Percentiles rank a stretch among this genome's conserved stretches.
phyloP scores from a whole-genome alignment of 31 red algal genomes.

The Asparagopsis taxiformis region DNA sequence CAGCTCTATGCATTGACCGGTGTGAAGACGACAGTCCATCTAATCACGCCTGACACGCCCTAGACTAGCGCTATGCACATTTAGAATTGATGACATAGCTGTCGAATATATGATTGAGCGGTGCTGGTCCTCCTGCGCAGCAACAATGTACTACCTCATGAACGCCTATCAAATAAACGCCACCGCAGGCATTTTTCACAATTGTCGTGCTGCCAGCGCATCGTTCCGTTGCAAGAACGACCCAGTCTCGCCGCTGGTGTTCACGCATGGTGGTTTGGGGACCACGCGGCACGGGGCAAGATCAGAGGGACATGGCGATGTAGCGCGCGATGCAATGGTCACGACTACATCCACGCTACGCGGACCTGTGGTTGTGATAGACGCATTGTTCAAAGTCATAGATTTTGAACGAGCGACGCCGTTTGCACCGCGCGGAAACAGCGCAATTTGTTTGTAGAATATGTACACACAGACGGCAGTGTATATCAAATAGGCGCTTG shows the following conservation, averaged over 20 bases:
- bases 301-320: background rate
- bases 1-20: conserved; percentile 16
- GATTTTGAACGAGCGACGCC: background rate
- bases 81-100: too few relatives aligned
- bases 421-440: background rate
- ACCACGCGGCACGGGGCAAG: background rate
- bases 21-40: conserved; percentile 39
- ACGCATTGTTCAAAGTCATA: conserved; percentile 18
- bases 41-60: conserved; percentile 18
- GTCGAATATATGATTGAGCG: too few relatives aligned
- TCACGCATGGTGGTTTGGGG: background rate
- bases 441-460: conserved; percentile 26
- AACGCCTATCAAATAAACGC: too few relatives aligned
- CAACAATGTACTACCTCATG: too few relatives aligned
- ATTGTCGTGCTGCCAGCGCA: too few relatives aligned
- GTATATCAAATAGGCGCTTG: conserved; percentile 29
- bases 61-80: too few relatives aligned
- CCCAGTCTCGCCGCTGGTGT: too few relatives aligned
- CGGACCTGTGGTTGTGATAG: too few relatives aligned
- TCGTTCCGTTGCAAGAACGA: too few relatives aligned
- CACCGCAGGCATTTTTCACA: too few relatives aligned
- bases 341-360: too few relatives aligned
- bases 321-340: background rate
- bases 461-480: conserved; percentile 15
- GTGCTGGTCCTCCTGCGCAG: too few relatives aligned